phyloP scores from a whole-genome alignment of 768 basidiomycete species.

The Tulasnella sp. region DNA sequence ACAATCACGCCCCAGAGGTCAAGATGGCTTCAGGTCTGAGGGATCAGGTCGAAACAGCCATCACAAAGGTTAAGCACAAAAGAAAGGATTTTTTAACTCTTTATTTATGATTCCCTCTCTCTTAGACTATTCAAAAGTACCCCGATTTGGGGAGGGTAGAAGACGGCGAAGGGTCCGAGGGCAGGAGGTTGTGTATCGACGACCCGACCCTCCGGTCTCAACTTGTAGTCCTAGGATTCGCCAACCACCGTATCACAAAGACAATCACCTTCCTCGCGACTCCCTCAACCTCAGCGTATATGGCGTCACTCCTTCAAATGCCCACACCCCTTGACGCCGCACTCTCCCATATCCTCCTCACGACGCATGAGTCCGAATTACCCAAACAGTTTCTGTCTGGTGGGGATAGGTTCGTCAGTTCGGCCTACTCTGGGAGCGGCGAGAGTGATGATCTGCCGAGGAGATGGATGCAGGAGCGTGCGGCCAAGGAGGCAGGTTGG shows the following conservation, averaged over 20 bases:
- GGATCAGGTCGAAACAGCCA: constrained; percentile 67
- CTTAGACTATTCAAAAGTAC: background rate
- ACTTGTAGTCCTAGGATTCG: constrained; percentile 57
- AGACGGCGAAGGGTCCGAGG: background rate
- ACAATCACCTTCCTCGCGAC: constrained; percentile 22
- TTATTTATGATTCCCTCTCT: background rate
- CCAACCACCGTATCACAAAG: constrained; percentile 28
- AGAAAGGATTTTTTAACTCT: no score
- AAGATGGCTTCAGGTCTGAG: constrained; percentile 68
- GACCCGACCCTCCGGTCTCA: constrained; percentile 39
- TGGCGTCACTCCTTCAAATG: constrained; percentile 49
- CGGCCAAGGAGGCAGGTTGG: constrained; percentile 75
- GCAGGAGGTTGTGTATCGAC: constrained; percentile 25
- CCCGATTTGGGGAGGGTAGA: constrained; percentile 17
- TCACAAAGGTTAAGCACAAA: constrained; percentile 53
- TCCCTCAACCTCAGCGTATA: constrained; percentile 32
- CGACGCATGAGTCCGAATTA: constrained; percentile 78
- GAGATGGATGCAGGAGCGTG: constrained; percentile 72
- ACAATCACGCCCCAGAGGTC: constrained; percentile 54
- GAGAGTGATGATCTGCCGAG: constrained; percentile 52
- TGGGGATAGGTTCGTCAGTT: constrained; percentile 57
- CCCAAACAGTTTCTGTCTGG: constrained; percentile 60
- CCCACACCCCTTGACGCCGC: constrained; percentile 57
- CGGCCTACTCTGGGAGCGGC: constrained; percentile 37
- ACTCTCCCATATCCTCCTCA: constrained; percentile 74